A percentile compares a stretch with the other conserved stretches of the same genome.
Conservation (phyloP, 1,284 basidiomycete species). For the Agaricales sp. region DNA sequence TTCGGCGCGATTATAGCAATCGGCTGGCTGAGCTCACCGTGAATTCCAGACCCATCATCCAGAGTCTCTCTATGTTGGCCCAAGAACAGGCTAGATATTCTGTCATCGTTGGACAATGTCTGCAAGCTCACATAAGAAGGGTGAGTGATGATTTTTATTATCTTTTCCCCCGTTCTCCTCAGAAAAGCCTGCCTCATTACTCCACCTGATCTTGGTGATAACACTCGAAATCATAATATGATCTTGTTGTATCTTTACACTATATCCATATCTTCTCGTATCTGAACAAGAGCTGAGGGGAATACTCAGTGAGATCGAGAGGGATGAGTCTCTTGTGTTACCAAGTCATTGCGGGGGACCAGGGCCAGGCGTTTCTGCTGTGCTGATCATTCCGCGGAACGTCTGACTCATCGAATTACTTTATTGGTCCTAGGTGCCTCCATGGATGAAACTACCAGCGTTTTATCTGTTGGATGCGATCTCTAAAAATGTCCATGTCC, state of each 20-base stretch:
- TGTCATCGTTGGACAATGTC: constrained; percentile 77
- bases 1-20: constrained; percentile 71
- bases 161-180: constrained; percentile 13
- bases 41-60: constrained; percentile 96
- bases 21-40: constrained; percentile 82
- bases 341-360: not conserved
- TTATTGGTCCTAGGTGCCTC: constrained; percentile 53
- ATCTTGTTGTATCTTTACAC: not conserved
- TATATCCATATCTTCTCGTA: not conserved
- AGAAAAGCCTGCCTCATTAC: constrained; percentile 12
- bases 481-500: constrained; percentile 87
- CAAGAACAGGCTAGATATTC: constrained; percentile 78
- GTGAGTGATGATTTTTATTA: constrained; percentile 57
- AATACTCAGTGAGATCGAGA: too few species aligned
- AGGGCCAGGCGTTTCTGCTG: constrained; percentile 4
- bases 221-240: constrained; percentile 1
- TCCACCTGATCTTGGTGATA: constrained; percentile 12
- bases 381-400: constrained; percentile 5
- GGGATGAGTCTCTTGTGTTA: not conserved
- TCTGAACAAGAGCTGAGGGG: not conserved
- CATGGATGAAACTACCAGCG: constrained; percentile 84
- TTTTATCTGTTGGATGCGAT: constrained; percentile 97
- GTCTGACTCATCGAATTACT: constrained; percentile 7
- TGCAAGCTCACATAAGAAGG: constrained; percentile 82
- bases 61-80: constrained; percentile 89